Conservation (phyloP, 495 filamentous ascomycete species). For the Tetracladium setigerum region DNA sequence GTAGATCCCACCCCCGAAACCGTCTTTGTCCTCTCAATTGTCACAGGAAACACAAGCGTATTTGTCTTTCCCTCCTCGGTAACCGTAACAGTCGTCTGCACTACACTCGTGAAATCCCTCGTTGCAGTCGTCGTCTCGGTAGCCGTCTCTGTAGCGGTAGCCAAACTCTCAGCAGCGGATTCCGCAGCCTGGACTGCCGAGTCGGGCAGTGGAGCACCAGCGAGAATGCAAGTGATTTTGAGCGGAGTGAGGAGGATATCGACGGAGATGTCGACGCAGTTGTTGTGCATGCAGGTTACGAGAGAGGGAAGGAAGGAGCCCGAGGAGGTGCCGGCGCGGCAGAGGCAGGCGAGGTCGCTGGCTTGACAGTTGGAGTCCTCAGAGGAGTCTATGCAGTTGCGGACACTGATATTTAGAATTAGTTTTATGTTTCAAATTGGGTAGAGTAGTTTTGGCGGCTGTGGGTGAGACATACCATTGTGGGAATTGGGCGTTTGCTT, state of each 20-base stretch:
- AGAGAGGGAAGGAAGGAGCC: slow-evolving; percentile 26
- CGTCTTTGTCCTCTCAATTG: slow-evolving; percentile 3
- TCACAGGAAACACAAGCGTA: slow-evolving; percentile 7
- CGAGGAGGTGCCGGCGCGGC: slow-evolving; percentile 20
- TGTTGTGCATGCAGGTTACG: slow-evolving; percentile 28
- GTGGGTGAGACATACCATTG: slow-evolving; percentile 7
- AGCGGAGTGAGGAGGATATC: slow-evolving; percentile 25
- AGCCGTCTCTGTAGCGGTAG: slow-evolving; percentile 6
- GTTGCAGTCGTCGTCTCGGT: slow-evolving; percentile 4
- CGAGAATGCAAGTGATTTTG: slow-evolving; percentile 22
- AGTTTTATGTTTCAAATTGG: too few species aligned
- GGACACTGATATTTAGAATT: slow-evolving; percentile 10
- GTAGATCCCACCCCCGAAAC: slow-evolving; percentile 8
- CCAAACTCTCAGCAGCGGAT: slow-evolving; percentile 7
- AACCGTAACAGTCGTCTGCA: slow-evolving; percentile 3
- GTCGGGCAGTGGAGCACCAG: slow-evolving; percentile 13
- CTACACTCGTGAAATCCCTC: neutral
- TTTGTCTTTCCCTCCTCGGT: slow-evolving; percentile 2
- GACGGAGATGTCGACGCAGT: slow-evolving; percentile 21
- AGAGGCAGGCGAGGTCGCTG: slow-evolving; percentile 27
- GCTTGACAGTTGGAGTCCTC: slow-evolving; percentile 20
- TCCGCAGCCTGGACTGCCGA: slow-evolving; percentile 11
- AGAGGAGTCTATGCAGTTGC: slow-evolving; percentile 27
- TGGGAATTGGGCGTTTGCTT: slow-evolving; percentile 22
- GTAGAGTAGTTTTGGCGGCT: slow-evolving; percentile 14